Evolutionary conservation across 768 basidiomycete genomes (phyloP).

Genomic region (Macrolepiota fuliginosa): DNA sequence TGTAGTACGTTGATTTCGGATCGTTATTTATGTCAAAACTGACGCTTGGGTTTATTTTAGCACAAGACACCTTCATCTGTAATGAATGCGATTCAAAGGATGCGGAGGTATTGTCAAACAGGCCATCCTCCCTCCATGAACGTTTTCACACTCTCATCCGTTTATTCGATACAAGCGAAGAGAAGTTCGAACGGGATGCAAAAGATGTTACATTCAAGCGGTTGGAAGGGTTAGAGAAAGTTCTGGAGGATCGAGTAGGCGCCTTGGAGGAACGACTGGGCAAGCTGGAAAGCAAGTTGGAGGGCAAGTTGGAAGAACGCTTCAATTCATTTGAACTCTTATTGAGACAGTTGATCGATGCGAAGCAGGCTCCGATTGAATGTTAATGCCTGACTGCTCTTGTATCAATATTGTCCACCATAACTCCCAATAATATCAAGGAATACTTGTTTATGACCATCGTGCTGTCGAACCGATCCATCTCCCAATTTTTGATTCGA

Average conservation of each 20-base stretch:
- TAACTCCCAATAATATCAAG: not conserved
- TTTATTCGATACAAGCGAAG: constrained; percentile 26
- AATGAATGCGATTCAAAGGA: constrained; percentile 26
- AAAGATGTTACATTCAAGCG: constrained; percentile 15
- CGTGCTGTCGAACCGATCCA: constrained; percentile 3
- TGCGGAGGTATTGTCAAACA: constrained; percentile 8
- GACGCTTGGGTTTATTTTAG: constrained; percentile 14
- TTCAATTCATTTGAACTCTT: constrained; percentile 1
- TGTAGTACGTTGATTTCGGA: constrained; percentile 18
- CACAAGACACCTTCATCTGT: constrained; percentile 31
- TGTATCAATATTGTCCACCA: not conserved
- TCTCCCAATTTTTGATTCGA: constrained; percentile 1
- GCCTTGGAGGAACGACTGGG: constrained; percentile 22
- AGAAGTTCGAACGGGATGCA: constrained; percentile 23
- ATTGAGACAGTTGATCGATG: not conserved
- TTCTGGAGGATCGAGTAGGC: constrained; percentile 19
- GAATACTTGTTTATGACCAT: not conserved
- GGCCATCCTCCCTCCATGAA: constrained; percentile 20
- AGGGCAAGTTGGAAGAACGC: constrained; percentile 14
- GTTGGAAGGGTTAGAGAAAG: constrained; percentile 22
- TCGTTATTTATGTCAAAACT: not conserved
- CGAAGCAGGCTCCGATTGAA: not conserved
- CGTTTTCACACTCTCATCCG: constrained; percentile 26
- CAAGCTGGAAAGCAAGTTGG: constrained; percentile 17
- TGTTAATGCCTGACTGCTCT: not conserved